These are phyloP conservation scores for Handroanthus guayacan DNA, from an alignment of 257 asterid species.

Conservation along the genomic window DNA sequence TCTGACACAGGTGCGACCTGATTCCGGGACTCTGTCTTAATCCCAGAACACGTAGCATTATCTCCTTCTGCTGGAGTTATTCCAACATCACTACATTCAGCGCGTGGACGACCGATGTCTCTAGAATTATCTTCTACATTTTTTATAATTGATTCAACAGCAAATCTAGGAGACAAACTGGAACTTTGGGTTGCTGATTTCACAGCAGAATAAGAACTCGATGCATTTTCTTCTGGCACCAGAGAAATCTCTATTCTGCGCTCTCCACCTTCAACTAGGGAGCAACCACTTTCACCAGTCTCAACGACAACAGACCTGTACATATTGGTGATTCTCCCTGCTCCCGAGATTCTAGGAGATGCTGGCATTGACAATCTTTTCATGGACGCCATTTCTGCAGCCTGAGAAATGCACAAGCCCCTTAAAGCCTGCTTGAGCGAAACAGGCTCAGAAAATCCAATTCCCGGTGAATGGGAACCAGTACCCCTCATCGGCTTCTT, in stretches of 20 bases:
- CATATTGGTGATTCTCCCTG: constrained; percentile 56
- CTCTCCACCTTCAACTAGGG: constrained; percentile 37
- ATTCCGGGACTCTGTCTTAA: constrained; percentile 1
- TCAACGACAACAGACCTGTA: constrained; percentile 63
- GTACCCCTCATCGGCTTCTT: constrained; percentile 78
- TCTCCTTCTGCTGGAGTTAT: constrained; percentile 25
- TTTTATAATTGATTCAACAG: constrained; percentile 21
- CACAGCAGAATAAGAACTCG: constrained; percentile 43
- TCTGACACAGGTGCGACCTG: constrained; percentile 36
- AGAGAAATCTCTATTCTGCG: constrained; percentile 48
- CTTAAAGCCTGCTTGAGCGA: constrained; percentile 90
- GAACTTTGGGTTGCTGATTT: constrained; percentile 41
- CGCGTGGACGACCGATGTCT: constrained; percentile 26
- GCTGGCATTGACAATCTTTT: constrained; percentile 75
- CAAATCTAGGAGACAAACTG: constrained; percentile 26
- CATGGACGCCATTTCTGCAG: constrained; percentile 87
- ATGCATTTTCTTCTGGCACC: constrained; percentile 52
- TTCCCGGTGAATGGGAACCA: constrained; percentile 74
- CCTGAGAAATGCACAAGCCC: constrained; percentile 96
- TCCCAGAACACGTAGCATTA: constrained; percentile 9
- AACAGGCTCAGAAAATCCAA: constrained; percentile 90
- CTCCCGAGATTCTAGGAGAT: constrained; percentile 73
- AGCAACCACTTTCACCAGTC: constrained; percentile 49
- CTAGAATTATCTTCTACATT: constrained; percentile 31
- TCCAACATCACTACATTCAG: constrained; percentile 34